A percentile compares a stretch with the other conserved stretches of the same genome.
Evolutionary conservation across 2,329 filamentous ascomycete genomes (phyloP).

Genomic region (Aspergillus carbonarius): DNA sequence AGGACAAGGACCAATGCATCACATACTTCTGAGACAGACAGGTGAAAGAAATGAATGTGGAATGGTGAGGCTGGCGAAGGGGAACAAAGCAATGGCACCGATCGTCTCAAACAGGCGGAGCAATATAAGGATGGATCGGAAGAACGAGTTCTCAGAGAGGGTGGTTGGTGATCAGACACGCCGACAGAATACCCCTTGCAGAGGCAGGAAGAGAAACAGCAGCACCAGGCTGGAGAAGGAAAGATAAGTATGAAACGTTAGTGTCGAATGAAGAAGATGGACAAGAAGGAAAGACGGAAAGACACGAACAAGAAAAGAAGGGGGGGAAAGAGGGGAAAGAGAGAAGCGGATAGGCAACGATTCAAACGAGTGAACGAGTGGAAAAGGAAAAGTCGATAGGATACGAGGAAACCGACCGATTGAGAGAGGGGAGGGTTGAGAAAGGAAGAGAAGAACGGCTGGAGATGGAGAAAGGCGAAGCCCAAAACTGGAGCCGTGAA

Average conservation of each 20-base stretch:
- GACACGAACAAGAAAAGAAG: slow-evolving; percentile 12
- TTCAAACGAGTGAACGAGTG: slow-evolving; percentile 1
- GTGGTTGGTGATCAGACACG: slow-evolving; percentile 11
- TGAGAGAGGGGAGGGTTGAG: not conserved
- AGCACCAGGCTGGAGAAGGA: slow-evolving; percentile 29
- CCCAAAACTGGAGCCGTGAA: not conserved
- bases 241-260: slow-evolving; percentile 22
- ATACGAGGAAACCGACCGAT: not conserved
- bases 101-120: slow-evolving; percentile 12
- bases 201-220: slow-evolving; percentile 20
- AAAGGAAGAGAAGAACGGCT: slow-evolving; percentile 5
- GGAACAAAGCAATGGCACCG: slow-evolving; percentile 5
- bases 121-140: slow-evolving; percentile 11
- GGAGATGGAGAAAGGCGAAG: slow-evolving; percentile 5
- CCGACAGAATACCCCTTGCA: slow-evolving; percentile 15
- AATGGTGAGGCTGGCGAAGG: slow-evolving; percentile 1
- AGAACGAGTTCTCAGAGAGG: slow-evolving; percentile 14
- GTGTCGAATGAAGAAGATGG: slow-evolving; percentile 17
- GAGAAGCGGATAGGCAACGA: slow-evolving; percentile 9
- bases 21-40: slow-evolving; percentile 11
- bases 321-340: slow-evolving; percentile 3
- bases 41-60: slow-evolving; percentile 3
- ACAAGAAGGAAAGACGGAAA: slow-evolving; percentile 7
- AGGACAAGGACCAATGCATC: slow-evolving; percentile 4
- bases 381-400: not conserved